Base-by-base conservation (phyloP, 2,329 filamentous ascomycete species). In the Amylocarpus encephaloides region DNA sequence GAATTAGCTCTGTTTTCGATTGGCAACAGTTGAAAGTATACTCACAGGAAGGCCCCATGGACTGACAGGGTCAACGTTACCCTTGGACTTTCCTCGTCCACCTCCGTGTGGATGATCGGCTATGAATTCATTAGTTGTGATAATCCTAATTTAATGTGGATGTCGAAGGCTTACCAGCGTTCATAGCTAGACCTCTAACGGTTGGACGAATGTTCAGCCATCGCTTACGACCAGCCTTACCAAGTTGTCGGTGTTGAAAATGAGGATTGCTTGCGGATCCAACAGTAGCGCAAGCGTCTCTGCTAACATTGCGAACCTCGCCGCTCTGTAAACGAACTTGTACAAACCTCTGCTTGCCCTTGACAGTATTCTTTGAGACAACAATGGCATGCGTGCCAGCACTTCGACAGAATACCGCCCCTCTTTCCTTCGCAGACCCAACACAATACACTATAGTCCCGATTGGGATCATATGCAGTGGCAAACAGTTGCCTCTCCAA, bases 1-100 rank as follows among this genome's bases (percentile, higher is more conserved):
- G 36, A 34, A 61, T 73, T 54, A 73, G 67, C 53, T 36, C 33
- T 36, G 26, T 6, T 38, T 7, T 15, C 29, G 15, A 29, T 18
- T 34, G 16, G 13, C n/a, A 18, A 15, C 33, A 6, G 22, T 19
- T 19, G 15, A 44, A 49, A 33, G 43, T 11, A 44, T 59, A 81
- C 88, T 73, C 85, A 94, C 90, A 66, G 89, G 92, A 67, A 83
- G 85, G 68, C 94, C 93, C 93, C 94, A 98, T 52, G 93, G 93
- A 72, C 89, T 95, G 62, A 93, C 89, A 32, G 94, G 93, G 67
- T 95, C 79, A 54, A 91, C 83, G 67, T 96, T 95, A 82, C 93
- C 90, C 88, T 98, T 98, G 51, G 90, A 96, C 75, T 98, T 98
- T 75, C 93, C 93, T 78, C 94, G 83, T 71, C 93, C 93, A 86